Percentiles rank a stretch among this genome's conserved stretches.
phyloP scores from a whole-genome alignment of 2,329 filamentous ascomycete species.

The Colletotrichum aenigma region DNA sequence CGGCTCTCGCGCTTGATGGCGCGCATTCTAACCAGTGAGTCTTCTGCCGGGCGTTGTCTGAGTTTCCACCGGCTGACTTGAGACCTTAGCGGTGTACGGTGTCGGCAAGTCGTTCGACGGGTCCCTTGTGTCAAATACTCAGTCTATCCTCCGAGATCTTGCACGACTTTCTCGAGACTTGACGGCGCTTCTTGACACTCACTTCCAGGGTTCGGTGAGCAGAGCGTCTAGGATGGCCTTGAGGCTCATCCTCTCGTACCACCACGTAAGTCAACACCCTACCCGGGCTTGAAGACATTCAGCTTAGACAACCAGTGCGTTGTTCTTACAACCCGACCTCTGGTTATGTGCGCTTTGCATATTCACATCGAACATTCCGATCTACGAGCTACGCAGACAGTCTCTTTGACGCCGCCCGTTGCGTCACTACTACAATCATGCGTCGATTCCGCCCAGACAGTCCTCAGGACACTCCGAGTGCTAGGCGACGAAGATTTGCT shows the following conservation, averaged over 20 bases:
- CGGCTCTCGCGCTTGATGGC: slow-evolving; percentile 20
- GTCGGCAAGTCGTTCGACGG: slow-evolving; percentile 21
- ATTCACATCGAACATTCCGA: slow-evolving; percentile 25
- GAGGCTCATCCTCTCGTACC: slow-evolving; percentile 25
- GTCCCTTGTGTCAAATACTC: slow-evolving; percentile 15
- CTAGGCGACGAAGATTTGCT: slow-evolving; percentile 30
- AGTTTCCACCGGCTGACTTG: not conserved
- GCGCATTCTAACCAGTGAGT: slow-evolving; percentile 17
- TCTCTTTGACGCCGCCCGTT: slow-evolving; percentile 11
- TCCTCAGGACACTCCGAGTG: slow-evolving; percentile 18
- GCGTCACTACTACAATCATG: slow-evolving; percentile 17
- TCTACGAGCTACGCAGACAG: not conserved
- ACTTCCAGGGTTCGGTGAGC: slow-evolving; percentile 21
- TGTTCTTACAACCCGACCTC: slow-evolving; percentile 16
- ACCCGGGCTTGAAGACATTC: rapidly evolving
- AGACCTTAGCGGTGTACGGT: slow-evolving; percentile 9
- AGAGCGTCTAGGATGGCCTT: slow-evolving; percentile 20
- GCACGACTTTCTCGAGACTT: slow-evolving; percentile 16
- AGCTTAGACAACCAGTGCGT: slow-evolving; percentile 6
- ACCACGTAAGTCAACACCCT: slow-evolving; percentile 13
- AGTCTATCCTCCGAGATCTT: slow-evolving; percentile 18
- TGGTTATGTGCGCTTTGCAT: slow-evolving; percentile 28
- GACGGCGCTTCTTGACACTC: slow-evolving; percentile 12
- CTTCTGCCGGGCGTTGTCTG: rapidly evolving
- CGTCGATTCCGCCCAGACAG: slow-evolving; percentile 20